Conservation (phyloP, 805 yeast genomes). For the Suhomyces faveliae region DNA sequence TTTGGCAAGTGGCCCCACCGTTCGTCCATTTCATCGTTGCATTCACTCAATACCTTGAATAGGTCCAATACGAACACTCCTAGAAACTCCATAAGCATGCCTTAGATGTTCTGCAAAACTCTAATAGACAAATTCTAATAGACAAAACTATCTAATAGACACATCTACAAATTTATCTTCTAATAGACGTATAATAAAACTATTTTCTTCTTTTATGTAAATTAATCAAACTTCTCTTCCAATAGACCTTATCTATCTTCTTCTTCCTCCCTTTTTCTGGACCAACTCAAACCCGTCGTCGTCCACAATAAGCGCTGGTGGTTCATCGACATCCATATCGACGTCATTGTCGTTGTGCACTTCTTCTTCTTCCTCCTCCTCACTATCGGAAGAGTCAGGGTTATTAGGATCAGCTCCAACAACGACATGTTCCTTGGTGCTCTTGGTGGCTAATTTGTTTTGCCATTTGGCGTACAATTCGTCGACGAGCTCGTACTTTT, state of each 20-base stretch:
- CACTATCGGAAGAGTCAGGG: slow-evolving; percentile 53
- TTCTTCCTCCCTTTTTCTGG: slow-evolving; percentile 60
- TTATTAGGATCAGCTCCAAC: slow-evolving; percentile 62
- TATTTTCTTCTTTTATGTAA: too few species aligned
- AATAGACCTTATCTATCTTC: too few species aligned
- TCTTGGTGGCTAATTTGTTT: slow-evolving; percentile 43
- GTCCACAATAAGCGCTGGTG: slow-evolving; percentile 67
- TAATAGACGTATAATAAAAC: too few species aligned
- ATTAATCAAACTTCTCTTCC: too few species aligned
- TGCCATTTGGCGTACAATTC: slow-evolving; percentile 58
- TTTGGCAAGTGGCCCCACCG: slow-evolving; percentile 16
- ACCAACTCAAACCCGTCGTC: slow-evolving; percentile 95
- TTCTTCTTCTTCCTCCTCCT: slow-evolving; percentile 47
- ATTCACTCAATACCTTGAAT: slow-evolving; percentile 41
- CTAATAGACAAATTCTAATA: neutral
- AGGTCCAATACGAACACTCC: slow-evolving; percentile 35
- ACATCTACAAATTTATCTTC: neutral
- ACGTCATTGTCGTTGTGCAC: slow-evolving; percentile 37
- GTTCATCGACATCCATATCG: slow-evolving; percentile 34
- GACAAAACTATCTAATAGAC: neutral
- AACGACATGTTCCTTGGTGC: slow-evolving; percentile 37
- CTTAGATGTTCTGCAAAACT: too few species aligned
- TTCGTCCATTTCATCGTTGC: slow-evolving; percentile 37
- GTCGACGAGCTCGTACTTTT: slow-evolving; percentile 57
- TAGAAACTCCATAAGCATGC: slow-evolving; percentile 31